Evolutionary conservation across 192 early-diverging fungal genomes (phyloP).

Genomic region (Umbelopsis vinacea): DNA sequence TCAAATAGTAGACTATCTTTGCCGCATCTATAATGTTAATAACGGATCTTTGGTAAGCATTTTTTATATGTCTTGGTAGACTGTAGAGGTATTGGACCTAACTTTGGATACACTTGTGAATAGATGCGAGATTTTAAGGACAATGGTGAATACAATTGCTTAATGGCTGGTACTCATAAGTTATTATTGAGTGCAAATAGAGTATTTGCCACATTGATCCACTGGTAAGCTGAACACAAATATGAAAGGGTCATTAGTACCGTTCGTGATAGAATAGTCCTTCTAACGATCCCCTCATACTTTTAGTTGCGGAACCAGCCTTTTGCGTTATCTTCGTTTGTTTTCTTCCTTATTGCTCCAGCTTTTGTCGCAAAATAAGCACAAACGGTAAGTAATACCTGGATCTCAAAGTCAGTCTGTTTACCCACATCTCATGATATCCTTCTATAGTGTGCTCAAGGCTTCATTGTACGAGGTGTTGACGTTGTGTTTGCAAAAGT

Average conservation of each 20-base stretch:
- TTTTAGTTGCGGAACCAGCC: slow-evolving; percentile 36
- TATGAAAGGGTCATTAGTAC: slow-evolving; percentile 10
- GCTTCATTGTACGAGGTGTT: slow-evolving; percentile 46
- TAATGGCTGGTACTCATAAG: slow-evolving; percentile 51
- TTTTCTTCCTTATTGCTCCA: slow-evolving; percentile 39
- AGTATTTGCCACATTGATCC: slow-evolving; percentile 47
- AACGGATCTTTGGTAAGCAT: slow-evolving; percentile 43
- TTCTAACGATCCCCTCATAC: not conserved
- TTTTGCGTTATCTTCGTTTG: slow-evolving; percentile 36
- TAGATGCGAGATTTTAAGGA: slow-evolving; percentile 52
- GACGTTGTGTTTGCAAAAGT: slow-evolving; percentile 49
- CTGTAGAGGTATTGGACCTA: not conserved
- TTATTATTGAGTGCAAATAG: slow-evolving; percentile 47
- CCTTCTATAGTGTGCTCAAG: slow-evolving; percentile 34
- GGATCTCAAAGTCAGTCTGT: no score
- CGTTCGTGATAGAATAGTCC: no score
- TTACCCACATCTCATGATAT: not conserved
- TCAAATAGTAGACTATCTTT: slow-evolving; percentile 51
- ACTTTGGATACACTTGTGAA: not conserved
- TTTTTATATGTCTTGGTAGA: not conserved
- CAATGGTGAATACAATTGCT: slow-evolving; percentile 48
- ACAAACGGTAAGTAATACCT: slow-evolving; percentile 32
- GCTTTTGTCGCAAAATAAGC: slow-evolving; percentile 41
- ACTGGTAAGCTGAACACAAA: slow-evolving; percentile 37
- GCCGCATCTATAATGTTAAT: slow-evolving; percentile 51